A percentile compares a stretch with the other conserved stretches of the same genome.
Evolutionary conservation across 352 stramenopile species (phyloP).

Genomic region (Globisporangium alternatum): DNA sequence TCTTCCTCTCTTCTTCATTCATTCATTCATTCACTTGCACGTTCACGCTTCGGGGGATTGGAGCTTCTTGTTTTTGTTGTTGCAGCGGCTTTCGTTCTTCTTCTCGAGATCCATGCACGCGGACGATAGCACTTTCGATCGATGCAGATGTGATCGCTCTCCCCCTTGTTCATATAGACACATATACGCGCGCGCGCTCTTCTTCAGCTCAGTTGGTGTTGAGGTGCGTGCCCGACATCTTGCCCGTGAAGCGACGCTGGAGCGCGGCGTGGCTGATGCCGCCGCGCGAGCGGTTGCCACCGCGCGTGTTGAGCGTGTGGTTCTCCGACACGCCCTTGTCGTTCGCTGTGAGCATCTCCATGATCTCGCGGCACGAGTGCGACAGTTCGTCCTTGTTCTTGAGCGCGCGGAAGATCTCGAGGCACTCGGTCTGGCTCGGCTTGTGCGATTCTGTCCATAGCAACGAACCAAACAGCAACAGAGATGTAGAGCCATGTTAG

Average conservation of each 20-base stretch:
- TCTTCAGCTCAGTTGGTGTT: conserved; percentile 17
- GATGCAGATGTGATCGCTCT: background rate
- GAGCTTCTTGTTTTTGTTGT: background rate
- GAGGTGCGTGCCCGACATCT: conserved; percentile 73
- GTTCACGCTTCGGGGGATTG: background rate
- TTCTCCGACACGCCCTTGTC: conserved; percentile 72
- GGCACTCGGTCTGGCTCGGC: conserved; percentile 48
- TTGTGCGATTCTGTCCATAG: conserved; percentile 21
- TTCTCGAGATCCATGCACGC: conserved; percentile 1
- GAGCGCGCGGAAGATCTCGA: conserved; percentile 65
- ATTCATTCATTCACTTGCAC: background rate
- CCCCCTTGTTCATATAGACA: conserved; percentile 3
- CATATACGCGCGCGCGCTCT: background rate
- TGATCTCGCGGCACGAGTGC: conserved; percentile 68
- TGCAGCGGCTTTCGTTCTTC: background rate
- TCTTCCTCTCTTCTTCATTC: background rate
- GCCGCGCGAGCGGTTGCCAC: conserved; percentile 52
- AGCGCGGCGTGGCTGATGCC: conserved; percentile 73
- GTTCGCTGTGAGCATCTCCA: conserved; percentile 61
- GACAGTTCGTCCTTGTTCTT: conserved; percentile 85
- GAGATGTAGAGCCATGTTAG: background rate
- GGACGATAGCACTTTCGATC: conserved; percentile 7
- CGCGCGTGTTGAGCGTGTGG: conserved; percentile 58
- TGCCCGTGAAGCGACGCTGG: conserved; percentile 78
- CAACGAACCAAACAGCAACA: background rate